phyloP scores from a whole-genome alignment of 2,329 filamentous ascomycete genomes.

The Fusarium tjaetaba region DNA sequence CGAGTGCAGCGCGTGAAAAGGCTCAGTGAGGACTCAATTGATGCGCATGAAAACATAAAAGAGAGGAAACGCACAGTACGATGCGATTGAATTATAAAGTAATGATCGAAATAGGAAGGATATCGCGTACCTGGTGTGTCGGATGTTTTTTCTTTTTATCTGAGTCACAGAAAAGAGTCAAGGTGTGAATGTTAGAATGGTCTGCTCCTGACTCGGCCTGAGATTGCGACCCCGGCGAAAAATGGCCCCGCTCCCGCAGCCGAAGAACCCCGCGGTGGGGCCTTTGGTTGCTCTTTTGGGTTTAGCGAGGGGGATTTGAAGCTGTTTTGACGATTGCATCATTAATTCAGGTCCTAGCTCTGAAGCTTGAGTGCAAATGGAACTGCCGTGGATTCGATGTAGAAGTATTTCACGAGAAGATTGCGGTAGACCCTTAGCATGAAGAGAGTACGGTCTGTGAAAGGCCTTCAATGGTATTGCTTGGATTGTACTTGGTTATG shows the following conservation, averaged over 20 bases:
- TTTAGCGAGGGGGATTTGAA: constrained; percentile 18
- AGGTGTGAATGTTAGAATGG: constrained; percentile 1
- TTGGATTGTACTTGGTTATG: background rate
- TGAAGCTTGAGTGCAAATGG: background rate
- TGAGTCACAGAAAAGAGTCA: constrained; percentile 39
- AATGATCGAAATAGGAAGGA: background rate
- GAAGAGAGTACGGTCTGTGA: too few species aligned
- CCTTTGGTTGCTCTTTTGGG: background rate
- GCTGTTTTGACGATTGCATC: constrained; percentile 18
- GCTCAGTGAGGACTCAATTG: constrained; percentile 1
- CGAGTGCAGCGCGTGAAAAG: constrained; percentile 3
- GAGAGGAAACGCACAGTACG: background rate
- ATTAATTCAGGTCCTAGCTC: constrained; percentile 16
- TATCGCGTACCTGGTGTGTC: constrained; percentile 5
- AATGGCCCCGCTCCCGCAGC: constrained; percentile 38
- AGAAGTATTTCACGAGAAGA: background rate
- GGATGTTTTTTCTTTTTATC: constrained; percentile 8
- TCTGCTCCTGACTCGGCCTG: constrained; percentile 30
- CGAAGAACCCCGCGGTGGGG: constrained; percentile 20
- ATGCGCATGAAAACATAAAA: background rate
- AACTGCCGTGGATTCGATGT: background rate
- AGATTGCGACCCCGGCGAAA: constrained; percentile 24
- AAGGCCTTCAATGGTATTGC: fast-evolving
- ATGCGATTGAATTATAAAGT: background rate
- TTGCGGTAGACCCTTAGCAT: fast-evolving